These are phyloP conservation scores for Xylaria telfairii DNA, from an alignment of 495 filamentous ascomycete genomes.

Conservation along the genomic window DNA sequence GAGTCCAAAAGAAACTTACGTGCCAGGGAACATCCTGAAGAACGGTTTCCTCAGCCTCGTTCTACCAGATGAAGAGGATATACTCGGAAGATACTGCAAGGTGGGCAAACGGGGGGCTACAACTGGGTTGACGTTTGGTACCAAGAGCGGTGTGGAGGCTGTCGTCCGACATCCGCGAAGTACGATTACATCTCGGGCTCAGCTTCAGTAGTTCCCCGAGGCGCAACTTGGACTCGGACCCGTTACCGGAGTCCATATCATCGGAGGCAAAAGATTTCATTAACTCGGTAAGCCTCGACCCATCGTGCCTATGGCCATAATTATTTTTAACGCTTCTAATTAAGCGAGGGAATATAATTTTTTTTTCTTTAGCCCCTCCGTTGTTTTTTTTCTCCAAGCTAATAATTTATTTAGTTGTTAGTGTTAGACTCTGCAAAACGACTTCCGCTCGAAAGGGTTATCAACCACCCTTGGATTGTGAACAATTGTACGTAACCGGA, in stretches of 20 bases:
- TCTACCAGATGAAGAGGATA: too few species aligned
- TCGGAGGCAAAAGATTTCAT: conserved; percentile 60
- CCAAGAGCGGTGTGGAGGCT: too few species aligned
- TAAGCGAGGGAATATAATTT: background rate
- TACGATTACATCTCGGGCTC: too few species aligned
- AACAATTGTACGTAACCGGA: conserved; percentile 64
- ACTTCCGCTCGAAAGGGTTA: conserved; percentile 73
- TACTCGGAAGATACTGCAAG: too few species aligned
- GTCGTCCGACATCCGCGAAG: too few species aligned
- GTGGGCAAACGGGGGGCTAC: too few species aligned
- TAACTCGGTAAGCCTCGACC: conserved; percentile 24
- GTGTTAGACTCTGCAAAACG: conserved; percentile 78
- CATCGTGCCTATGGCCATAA: too few species aligned
- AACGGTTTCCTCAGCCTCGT: too few species aligned
- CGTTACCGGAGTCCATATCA: conserved; percentile 48
- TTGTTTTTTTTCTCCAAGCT: background rate
- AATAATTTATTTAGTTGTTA: conserved; percentile 59
- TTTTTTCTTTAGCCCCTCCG: background rate
- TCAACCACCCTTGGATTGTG: conserved; percentile 78
- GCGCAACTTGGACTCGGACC: conserved; percentile 40
- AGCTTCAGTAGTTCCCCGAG: too few species aligned
- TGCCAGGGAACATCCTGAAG: too few species aligned
- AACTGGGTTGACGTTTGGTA: too few species aligned
- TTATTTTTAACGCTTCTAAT: background rate
- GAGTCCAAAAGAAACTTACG: too few species aligned